Percentiles rank a stretch among this genome's conserved stretches.
Evolutionary conservation across 1,284 basidiomycete genomes (phyloP).

Genomic region (Ustilago hordei): DNA sequence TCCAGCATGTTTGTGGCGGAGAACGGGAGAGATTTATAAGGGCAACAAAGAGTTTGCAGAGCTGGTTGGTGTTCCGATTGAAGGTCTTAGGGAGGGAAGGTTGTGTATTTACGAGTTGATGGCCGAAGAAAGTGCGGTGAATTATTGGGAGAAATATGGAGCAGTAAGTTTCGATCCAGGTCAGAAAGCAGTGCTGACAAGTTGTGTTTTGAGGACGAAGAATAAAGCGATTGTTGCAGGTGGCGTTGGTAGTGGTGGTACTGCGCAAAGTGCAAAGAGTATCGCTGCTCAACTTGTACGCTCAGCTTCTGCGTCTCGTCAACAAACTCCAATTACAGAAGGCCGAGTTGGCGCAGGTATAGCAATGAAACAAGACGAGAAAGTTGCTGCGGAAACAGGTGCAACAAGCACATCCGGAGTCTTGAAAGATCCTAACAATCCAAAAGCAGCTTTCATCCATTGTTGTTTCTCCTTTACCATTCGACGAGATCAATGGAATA

Average conservation of each 20-base stretch:
- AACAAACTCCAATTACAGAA: slow-evolving; percentile 12
- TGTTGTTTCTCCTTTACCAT: slow-evolving; percentile 98
- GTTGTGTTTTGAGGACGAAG: slow-evolving; percentile 78
- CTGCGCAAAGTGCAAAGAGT: neutral
- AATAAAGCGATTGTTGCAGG: slow-evolving; percentile 44
- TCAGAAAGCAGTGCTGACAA: slow-evolving; percentile 88
- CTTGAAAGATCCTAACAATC: slow-evolving; percentile 57
- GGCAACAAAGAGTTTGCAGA: slow-evolving; percentile 95
- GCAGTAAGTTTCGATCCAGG: slow-evolving; percentile 78
- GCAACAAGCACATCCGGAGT: slow-evolving; percentile 35
- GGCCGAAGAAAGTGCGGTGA: slow-evolving; percentile 84
- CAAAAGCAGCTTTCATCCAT: slow-evolving; percentile 78
- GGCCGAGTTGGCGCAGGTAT: neutral
- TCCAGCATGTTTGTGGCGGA: slow-evolving; percentile 93
- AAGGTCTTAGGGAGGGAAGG: slow-evolving; percentile 85
- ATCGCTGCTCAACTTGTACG: slow-evolving; percentile 23
- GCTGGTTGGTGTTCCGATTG: slow-evolving; percentile 83
- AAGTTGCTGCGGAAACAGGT: slow-evolving; percentile 25
- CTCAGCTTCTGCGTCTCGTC: neutral
- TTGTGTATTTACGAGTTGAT: slow-evolving; percentile 93
- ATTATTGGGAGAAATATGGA: slow-evolving; percentile 83
- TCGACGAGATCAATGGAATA: slow-evolving; percentile 76
- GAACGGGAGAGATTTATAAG: slow-evolving; percentile 98
- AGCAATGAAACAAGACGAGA: neutral
- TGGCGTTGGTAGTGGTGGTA: slow-evolving; percentile 2